phyloP scores from a whole-genome alignment of 202 grass and related monocot species.

The Hordeum pubiflorum region DNA sequence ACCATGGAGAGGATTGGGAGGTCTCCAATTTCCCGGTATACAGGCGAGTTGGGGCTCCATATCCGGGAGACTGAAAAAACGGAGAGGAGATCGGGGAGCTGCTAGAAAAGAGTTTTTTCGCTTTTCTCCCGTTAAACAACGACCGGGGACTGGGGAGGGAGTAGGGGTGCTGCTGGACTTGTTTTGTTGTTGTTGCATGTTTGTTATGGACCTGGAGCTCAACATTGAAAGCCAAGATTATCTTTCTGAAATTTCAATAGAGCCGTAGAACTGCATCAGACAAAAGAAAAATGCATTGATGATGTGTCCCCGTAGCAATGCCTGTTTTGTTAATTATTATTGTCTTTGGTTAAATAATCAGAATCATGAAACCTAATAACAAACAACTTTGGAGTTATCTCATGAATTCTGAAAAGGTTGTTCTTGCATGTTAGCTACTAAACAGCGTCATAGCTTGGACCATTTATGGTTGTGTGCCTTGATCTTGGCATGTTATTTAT shows the following conservation, averaged over 20 bases:
- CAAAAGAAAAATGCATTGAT: background rate
- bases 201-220: background rate
- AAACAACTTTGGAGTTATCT: background rate
- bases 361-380: background rate
- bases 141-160: too few relatives aligned
- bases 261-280: background rate
- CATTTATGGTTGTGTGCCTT: background rate
- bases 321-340: background rate
- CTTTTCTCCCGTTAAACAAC: too few relatives aligned
- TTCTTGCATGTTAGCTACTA: background rate
- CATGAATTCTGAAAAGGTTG: background rate
- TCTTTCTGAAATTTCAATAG: background rate
- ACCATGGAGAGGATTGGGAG: too few relatives aligned
- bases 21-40: too few relatives aligned
- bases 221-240: background rate
- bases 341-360: background rate
- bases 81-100: too few relatives aligned
- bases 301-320: background rate
- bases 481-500: background rate
- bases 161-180: too few relatives aligned
- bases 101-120: too few relatives aligned
- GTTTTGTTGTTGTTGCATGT: background rate
- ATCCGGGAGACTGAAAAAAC: too few relatives aligned
- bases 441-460: background rate
- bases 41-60: too few relatives aligned